These are phyloP conservation scores for Cyberlindnera americana DNA, from an alignment of 805 yeast genomes.

Conservation along the genomic window DNA sequence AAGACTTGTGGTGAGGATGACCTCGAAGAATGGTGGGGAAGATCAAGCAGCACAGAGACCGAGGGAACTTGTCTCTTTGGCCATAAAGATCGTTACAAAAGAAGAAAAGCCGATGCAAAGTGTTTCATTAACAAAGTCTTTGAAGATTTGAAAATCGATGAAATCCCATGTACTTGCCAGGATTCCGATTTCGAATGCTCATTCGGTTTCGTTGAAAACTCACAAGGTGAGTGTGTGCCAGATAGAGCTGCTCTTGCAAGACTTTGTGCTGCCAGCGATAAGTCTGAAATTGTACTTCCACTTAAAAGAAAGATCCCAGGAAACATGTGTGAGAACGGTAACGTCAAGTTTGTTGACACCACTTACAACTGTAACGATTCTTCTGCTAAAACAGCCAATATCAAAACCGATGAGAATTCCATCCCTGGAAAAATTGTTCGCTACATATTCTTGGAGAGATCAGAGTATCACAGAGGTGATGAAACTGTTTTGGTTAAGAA, in stretches of 20 bases:
- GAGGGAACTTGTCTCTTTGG: conserved; percentile 62
- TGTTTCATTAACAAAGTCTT: conserved; percentile 47
- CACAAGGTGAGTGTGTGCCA: conserved; percentile 47
- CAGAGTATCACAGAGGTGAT: conserved; percentile 36
- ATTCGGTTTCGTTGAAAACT: conserved; percentile 41
- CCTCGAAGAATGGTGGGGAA: conserved; percentile 62
- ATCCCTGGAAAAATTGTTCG: conserved; percentile 52
- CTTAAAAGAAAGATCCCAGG: conserved; percentile 22
- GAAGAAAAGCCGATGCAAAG: conserved; percentile 65
- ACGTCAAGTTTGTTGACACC: conserved; percentile 10
- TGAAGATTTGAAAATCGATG: conserved; percentile 39
- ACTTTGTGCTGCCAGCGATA: conserved; percentile 33
- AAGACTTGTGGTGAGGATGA: conserved; percentile 44
- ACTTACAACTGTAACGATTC: conserved; percentile 21
- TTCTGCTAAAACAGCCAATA: conserved; percentile 23
- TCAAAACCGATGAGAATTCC: conserved; percentile 31
- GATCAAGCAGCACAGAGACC: conserved; percentile 31
- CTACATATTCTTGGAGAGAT: conserved; percentile 54
- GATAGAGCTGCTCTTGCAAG: conserved; percentile 26
- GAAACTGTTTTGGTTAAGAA: conserved; percentile 66
- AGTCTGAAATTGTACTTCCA: conserved; percentile 14
- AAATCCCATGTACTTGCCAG: conserved; percentile 61
- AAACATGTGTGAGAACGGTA: conserved; percentile 19
- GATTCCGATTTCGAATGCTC: conserved; percentile 69
- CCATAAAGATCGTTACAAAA: conserved; percentile 53